A percentile compares a stretch with the other conserved stretches of the same genome.
phyloP scores from a whole-genome alignment of 2,329 filamentous ascomycete genomes.

The Sclerotinia spermophila region DNA sequence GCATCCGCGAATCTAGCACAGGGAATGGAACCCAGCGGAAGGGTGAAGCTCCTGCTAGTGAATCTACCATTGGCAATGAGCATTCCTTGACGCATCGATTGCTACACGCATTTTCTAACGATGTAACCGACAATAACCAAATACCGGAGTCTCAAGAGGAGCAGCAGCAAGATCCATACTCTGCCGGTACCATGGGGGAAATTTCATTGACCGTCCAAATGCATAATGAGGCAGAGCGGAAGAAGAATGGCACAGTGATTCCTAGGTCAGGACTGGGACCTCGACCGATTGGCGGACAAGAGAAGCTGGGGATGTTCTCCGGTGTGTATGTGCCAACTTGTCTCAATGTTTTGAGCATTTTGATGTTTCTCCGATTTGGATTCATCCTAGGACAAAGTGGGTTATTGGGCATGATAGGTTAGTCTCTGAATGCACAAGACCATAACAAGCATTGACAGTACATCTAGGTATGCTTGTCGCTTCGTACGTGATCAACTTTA shows the following conservation, averaged over 20 bases:
- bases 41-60: neutral
- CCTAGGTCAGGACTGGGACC: conserved; percentile 41
- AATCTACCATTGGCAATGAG: neutral
- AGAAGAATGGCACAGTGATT: conserved; percentile 34
- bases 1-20: conserved; percentile 1
- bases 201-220: conserved; percentile 30
- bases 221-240: conserved; percentile 30
- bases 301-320: conserved; percentile 72
- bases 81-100: neutral
- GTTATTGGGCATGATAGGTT: conserved; percentile 19
- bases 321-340: conserved; percentile 87
- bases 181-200: conserved; percentile 18
- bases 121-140: neutral
- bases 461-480: conserved; percentile 56
- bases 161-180: conserved; percentile 6
- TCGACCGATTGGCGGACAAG: conserved; percentile 40
- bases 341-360: conserved; percentile 81
- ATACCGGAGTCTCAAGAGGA: neutral
- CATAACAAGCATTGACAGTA: neutral
- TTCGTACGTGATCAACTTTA: conserved; percentile 77
- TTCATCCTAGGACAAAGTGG: conserved; percentile 62
- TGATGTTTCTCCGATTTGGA: conserved; percentile 89
- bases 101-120: neutral
- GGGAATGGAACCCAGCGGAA: neutral
- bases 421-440: neutral